These are phyloP conservation scores for Poa pratensis DNA, from an alignment of 176 grass and related monocot genomes.

Conservation along the genomic window DNA sequence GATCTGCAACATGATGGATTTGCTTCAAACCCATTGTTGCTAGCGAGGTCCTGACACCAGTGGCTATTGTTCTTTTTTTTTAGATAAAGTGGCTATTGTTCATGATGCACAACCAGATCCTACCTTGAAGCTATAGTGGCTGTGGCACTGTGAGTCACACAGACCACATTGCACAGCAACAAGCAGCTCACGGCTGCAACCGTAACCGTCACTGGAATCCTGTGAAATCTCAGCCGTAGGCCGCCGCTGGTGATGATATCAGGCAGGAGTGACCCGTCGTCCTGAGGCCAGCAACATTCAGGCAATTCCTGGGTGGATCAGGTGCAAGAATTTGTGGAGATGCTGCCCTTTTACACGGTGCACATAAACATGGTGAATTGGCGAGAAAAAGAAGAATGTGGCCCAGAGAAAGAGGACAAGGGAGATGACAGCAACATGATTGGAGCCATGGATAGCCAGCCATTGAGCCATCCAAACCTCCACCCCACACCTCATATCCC, in stretches of 20 bases:
- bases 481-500: slow-evolving; percentile 87
- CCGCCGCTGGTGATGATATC: slow-evolving; percentile 12
- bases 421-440: slow-evolving; percentile 44
- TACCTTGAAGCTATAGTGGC: neutral
- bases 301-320: slow-evolving; percentile 37
- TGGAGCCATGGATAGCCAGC: slow-evolving; percentile 46
- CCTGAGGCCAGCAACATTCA: slow-evolving; percentile 32
- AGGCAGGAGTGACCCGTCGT: slow-evolving; percentile 10
- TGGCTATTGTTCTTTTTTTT: neutral
- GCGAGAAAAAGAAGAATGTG: neutral
- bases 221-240: neutral
- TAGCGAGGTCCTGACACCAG: neutral
- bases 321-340: slow-evolving; percentile 5
- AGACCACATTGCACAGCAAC: neutral
- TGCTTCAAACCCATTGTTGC: neutral
- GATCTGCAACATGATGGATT: slow-evolving; percentile 3
- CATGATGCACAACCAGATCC: neutral
- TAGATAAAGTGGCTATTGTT: neutral
- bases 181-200: slow-evolving; percentile 4
- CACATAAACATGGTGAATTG: slow-evolving; percentile 18
- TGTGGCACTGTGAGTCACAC: neutral
- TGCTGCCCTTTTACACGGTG: neutral
- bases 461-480: slow-evolving; percentile 54
- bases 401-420: slow-evolving; percentile 35
- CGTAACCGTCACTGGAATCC: neutral